A percentile compares a stretch with the other conserved stretches of the same genome.
Evolutionary conservation across 148 eudicot species (phyloP).

Genomic region (Rhododendron molle): DNA sequence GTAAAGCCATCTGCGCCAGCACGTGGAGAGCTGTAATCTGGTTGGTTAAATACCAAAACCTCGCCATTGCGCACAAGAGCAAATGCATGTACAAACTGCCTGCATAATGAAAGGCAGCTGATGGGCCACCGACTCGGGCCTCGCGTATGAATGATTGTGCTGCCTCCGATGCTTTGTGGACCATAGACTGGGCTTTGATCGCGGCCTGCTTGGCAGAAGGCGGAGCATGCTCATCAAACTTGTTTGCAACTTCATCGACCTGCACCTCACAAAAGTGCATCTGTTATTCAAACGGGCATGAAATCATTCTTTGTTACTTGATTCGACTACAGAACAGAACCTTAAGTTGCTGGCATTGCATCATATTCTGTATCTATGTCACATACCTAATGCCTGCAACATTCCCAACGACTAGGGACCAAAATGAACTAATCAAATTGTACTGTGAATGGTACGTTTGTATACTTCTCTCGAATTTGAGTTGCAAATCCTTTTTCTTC

Average conservation of each 20-base stretch:
- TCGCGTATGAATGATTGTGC: slow-evolving; percentile 21
- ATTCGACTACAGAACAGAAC: neutral
- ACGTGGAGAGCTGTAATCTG: slow-evolving; percentile 30
- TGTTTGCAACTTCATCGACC: slow-evolving; percentile 40
- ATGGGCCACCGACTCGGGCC: slow-evolving; percentile 39
- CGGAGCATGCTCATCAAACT: slow-evolving; percentile 53
- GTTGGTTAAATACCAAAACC: slow-evolving; percentile 38
- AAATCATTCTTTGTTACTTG: neutral
- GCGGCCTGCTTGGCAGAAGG: slow-evolving; percentile 40
- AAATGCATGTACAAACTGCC: slow-evolving; percentile 22
- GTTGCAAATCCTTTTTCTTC: neutral
- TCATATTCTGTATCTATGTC: neutral
- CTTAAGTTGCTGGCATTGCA: neutral
- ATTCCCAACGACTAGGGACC: neutral
- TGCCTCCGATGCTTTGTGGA: slow-evolving; percentile 22
- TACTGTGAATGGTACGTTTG: neutral
- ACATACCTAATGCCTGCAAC: neutral
- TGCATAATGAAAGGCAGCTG: slow-evolving; percentile 35
- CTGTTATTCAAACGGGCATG: neutral
- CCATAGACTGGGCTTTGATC: slow-evolving; percentile 11
- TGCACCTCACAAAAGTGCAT: slow-evolving; percentile 1
- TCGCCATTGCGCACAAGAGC: slow-evolving; percentile 23
- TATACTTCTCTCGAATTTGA: neutral
- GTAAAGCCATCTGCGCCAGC: slow-evolving; percentile 41
- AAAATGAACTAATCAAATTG: neutral